Evolutionary conservation across 306 rosid species (phyloP).

Genomic region (Vicia faba): DNA sequence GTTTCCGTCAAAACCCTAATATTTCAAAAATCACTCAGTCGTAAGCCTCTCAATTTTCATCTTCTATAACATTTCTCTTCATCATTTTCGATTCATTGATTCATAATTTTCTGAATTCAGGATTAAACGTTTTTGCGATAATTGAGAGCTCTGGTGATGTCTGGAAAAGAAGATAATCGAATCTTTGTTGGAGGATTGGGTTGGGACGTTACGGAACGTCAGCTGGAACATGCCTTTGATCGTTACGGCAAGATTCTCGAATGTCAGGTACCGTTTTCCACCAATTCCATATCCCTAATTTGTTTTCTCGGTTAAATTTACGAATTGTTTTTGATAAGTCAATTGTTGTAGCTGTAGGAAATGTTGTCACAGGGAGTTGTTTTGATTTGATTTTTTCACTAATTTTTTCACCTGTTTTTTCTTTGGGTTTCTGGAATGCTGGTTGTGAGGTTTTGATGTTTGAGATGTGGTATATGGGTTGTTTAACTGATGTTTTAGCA

Average conservation of each 20-base stretch:
- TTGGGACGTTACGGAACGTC: constrained; percentile 88
- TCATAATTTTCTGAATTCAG: constrained; percentile 24
- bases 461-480: constrained; percentile 52
- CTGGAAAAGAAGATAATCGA: constrained; percentile 81
- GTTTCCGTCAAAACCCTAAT: constrained; percentile 47
- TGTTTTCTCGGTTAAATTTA: constrained; percentile 23
- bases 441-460: constrained; percentile 49
- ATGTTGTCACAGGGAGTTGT: neutral
- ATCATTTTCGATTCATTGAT: neutral
- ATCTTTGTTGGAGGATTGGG: constrained; percentile 92
- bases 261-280: constrained; percentile 57
- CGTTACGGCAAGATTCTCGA: constrained; percentile 86
- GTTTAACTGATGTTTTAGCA: constrained; percentile 48
- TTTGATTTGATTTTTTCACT: constrained; percentile 11
- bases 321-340: neutral
- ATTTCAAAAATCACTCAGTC: neutral
- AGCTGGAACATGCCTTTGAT: constrained; percentile 75
- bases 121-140: constrained; percentile 7
- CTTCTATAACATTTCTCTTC: neutral
- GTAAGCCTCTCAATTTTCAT: constrained; percentile 29
- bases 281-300: neutral
- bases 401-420: constrained; percentile 39
- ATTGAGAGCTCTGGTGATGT: constrained; percentile 50
- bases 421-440: constrained; percentile 47
- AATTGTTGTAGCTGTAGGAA: constrained; percentile 1